These are phyloP conservation scores for Flaveria sonorensis DNA, from an alignment of 129 eudicot genomes.

Conservation along the genomic window DNA sequence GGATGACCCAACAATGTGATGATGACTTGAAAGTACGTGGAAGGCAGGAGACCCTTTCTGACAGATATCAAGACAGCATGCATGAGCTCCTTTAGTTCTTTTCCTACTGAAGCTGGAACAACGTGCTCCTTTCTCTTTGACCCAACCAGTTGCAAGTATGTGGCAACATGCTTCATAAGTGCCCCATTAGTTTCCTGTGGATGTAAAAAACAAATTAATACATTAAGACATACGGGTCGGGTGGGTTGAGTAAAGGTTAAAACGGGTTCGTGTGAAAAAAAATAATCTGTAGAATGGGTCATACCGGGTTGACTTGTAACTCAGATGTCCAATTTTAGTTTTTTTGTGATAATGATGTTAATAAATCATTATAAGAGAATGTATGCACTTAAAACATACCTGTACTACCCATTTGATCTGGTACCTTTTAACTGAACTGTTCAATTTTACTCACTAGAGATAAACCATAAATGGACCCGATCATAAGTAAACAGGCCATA, in stretches of 20 bases:
- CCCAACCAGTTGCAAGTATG: conserved; percentile 60
- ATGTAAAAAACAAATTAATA: background rate
- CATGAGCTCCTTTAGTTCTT: conserved; percentile 65
- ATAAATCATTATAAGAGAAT: background rate
- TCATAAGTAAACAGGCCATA: background rate
- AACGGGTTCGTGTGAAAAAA: background rate
- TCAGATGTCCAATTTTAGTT: background rate
- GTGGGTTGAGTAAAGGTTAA: background rate
- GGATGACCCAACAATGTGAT: conserved; percentile 50
- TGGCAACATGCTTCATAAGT: conserved; percentile 68
- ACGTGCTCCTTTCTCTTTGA: conserved; percentile 50
- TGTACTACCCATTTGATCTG: background rate
- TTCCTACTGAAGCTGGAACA: conserved; percentile 45
- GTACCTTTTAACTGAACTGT: background rate
- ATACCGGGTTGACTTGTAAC: background rate
- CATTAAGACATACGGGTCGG: no score
- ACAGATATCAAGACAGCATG: conserved; percentile 50
- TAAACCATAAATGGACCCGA: background rate
- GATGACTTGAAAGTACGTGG: conserved; percentile 60
- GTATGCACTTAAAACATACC: background rate
- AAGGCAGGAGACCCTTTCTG: conserved; percentile 59
- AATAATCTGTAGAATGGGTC: background rate
- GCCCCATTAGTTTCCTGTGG: conserved; percentile 59
- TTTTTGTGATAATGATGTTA: background rate
- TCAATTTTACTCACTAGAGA: background rate